Base-by-base conservation (phyloP, 2,329 filamentous ascomycete genomes). In the Apiospora marii region DNA sequence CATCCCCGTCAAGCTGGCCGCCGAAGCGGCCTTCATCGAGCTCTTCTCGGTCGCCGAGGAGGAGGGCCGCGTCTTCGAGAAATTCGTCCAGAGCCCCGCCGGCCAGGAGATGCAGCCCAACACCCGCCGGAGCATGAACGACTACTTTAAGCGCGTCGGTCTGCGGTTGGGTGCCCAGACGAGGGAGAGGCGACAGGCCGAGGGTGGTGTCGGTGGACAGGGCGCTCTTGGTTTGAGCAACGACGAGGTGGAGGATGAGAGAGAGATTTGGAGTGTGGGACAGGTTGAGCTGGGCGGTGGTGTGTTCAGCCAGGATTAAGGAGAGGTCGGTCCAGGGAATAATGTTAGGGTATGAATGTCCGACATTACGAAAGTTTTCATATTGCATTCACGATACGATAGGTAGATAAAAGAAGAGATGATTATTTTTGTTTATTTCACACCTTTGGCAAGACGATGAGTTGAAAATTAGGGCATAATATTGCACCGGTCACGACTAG, bases 71-170 rank as follows among this genome's bases (percentile, higher is more conserved):
- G 91, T 98, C 27, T 98, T 98, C 81, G 95, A 98, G 78, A 95
- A 95, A 84, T 98, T 95, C 83, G 92, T 98, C 85, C 87, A 89
- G 13, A 91, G 91, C 0, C 87, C 92, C 1, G 90, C 89, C 0
- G 87, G 85, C 7, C 89, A 89, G 69, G 89, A 90, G 3, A 83
- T 98, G 73, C 87, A 91, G 12, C 84, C 93, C 0, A 92, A 90
- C 53, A 91, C 91, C 24, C 96, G 97, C 88, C 89, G 96, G 77
- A 95, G 92, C 81, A 98, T 99, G 93, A 89, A 92, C 73, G 96
- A 99, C 82, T 99, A 99, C 85, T 98, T 98, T 85, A 98, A 98
- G 87, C 88, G 96, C 58, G 94, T 99, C 75, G 94, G 94, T 1
- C 82, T 96, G 79, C 90, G 95, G 77, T 84, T 98, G 27, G 96